A percentile compares a stretch with the other conserved stretches of the same genome.
phyloP scores from a whole-genome alignment of 441 rosid species.

The Populus hybrid region DNA sequence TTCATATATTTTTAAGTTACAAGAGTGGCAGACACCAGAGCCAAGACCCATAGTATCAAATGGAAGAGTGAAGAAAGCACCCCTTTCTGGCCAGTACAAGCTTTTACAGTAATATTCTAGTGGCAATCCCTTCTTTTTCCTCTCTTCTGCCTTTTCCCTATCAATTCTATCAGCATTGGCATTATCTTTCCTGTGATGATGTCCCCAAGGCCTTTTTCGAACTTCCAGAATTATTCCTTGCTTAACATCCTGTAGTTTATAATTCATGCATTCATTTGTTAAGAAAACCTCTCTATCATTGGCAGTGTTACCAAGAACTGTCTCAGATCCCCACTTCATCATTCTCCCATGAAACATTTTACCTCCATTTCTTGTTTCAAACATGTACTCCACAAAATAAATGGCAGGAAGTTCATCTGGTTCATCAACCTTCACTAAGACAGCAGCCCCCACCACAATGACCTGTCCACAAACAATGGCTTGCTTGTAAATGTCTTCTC shows the following conservation, averaged over 20 bases:
- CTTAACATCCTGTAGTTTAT: constrained; percentile 51
- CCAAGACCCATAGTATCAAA: constrained; percentile 50
- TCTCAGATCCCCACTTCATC: constrained; percentile 55
- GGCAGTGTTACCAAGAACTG: constrained; percentile 70
- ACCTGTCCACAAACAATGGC: constrained; percentile 52
- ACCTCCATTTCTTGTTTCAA: constrained; percentile 47
- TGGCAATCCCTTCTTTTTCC: constrained; percentile 63
- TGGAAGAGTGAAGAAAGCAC: constrained; percentile 76
- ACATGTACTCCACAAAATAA: constrained; percentile 78
- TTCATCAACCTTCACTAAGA: constrained; percentile 41
- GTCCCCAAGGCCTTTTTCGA: constrained; percentile 67
- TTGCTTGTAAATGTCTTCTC: constrained; percentile 48
- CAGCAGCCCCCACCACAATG: constrained; percentile 55
- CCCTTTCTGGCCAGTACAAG: constrained; percentile 73
- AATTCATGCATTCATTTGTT: constrained; percentile 53
- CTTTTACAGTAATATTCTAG: constrained; percentile 74
- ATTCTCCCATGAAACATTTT: constrained; percentile 75
- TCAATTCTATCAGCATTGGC: constrained; percentile 47
- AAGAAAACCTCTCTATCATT: constrained; percentile 74
- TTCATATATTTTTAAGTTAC: constrained; percentile 43
- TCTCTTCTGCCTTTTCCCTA: constrained; percentile 62
- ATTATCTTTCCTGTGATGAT: constrained; percentile 50
- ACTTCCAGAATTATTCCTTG: constrained; percentile 45
- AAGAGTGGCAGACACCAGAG: constrained; percentile 61
- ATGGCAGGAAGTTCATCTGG: constrained; percentile 45